These are phyloP conservation scores for Capillidium heterosporum DNA, from an alignment of 371 early-diverging fungal species.

Conservation along the genomic window DNA sequence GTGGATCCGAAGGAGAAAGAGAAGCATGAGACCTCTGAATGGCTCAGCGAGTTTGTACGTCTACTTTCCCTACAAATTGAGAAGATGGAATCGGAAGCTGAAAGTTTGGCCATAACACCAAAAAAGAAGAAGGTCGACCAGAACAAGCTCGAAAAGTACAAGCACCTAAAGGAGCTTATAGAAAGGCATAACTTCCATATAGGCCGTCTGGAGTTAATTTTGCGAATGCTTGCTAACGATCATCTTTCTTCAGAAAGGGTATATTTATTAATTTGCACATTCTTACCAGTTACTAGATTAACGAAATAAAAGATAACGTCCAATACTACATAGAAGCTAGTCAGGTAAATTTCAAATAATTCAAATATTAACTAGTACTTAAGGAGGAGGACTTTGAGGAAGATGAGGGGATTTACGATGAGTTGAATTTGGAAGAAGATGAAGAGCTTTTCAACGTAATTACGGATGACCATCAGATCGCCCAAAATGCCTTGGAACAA, in stretches of 20 bases:
- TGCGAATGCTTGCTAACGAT: slow-evolving; percentile 83
- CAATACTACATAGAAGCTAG: slow-evolving; percentile 80
- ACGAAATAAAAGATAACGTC: slow-evolving; percentile 63
- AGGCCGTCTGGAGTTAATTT: slow-evolving; percentile 68
- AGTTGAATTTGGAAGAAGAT: slow-evolving; percentile 76
- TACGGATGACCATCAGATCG: slow-evolving; percentile 24
- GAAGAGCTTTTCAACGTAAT: slow-evolving; percentile 51
- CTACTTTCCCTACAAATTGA: slow-evolving; percentile 75
- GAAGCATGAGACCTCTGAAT: slow-evolving; percentile 59
- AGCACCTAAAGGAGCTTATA: slow-evolving; percentile 40
- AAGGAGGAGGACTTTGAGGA: slow-evolving; percentile 76
- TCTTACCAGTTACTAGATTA: slow-evolving; percentile 22
- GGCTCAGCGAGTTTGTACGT: slow-evolving; percentile 67
- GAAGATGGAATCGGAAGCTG: slow-evolving; percentile 72
- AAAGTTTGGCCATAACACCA: slow-evolving; percentile 46
- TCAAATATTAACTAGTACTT: neutral
- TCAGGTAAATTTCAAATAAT: slow-evolving; percentile 19
- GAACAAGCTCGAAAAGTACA: slow-evolving; percentile 43
- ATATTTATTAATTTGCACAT: slow-evolving; percentile 2
- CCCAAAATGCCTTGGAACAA: slow-evolving; percentile 28
- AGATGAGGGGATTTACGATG: slow-evolving; percentile 83
- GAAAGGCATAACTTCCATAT: slow-evolving; percentile 85
- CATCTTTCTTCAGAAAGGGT: slow-evolving; percentile 66
- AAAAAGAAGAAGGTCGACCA: slow-evolving; percentile 62
- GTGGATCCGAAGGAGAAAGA: slow-evolving; percentile 88